Evolutionary conservation across 2,329 filamentous ascomycete genomes (phyloP), one percentile per base, ranked within the genome.

Genomic region (Colletotrichum orbiculare): DNA sequence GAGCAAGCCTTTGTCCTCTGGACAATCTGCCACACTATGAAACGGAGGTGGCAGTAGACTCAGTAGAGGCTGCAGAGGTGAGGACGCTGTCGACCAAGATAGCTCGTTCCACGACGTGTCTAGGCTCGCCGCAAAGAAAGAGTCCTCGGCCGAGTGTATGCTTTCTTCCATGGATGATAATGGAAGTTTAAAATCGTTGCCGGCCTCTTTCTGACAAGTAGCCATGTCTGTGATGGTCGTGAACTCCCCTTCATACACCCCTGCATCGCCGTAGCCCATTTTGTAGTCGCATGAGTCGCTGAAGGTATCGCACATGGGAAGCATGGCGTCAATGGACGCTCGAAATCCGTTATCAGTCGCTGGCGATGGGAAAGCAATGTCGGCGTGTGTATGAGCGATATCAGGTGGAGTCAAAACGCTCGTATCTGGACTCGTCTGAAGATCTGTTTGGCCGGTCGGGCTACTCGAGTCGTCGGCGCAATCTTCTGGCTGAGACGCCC

Each of bases 341-440:
- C 57, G 39, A 12, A 62, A 45, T 1, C 41, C 13, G 11, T 33
- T 65, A 6, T 56, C 52, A n/a, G 38, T 11, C 11, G 58, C 35
- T 9, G 45, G 25, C 8, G 58, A 42, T 12, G 58, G 62, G 11
- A 56, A n/a, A 38, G 37, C 42, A 4, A 15, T 11, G n/a, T 62
- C 58, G 15, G 25, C 25, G 8, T 34, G 41, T 17, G 37, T 13
- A n/a, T 55, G 58, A 7, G 35, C 38, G 11, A 47, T 41, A 13
- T 65, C 62, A 46, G 62, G 46, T 4, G 58, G 62, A 2, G 62
- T 65, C 7, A 65, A 35, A 4, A 62, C 42, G 41, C 12, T 56
- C 39, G 62, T 56, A 17, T 62, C 62, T 11, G 52, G 62, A 17
- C 62, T 65, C 17, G 62, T 62, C n/a, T 52, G 62, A 3, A 52